These are phyloP conservation scores for Talaromyces proteolyticus DNA, from an alignment of 495 filamentous ascomycete genomes.

Conservation along the genomic window DNA sequence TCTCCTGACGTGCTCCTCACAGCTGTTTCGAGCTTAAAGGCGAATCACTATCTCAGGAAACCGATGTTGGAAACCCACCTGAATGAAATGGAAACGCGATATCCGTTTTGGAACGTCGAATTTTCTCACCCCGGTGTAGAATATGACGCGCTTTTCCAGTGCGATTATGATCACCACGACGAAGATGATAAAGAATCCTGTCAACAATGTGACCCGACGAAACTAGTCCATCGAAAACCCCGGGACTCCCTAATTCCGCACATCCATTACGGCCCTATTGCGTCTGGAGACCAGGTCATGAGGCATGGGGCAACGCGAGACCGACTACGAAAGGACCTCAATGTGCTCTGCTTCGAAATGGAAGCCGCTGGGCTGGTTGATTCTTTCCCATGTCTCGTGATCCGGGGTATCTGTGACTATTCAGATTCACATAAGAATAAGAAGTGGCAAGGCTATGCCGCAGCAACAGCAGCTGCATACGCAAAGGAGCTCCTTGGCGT, in stretches of 20 bases:
- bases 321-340: slow-evolving; percentile 10
- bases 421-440: slow-evolving; percentile 21
- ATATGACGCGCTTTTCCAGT: slow-evolving; percentile 15
- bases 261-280: slow-evolving; percentile 21
- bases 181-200: slow-evolving; percentile 4
- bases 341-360: slow-evolving; percentile 22
- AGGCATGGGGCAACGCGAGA: slow-evolving; percentile 15
- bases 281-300: slow-evolving; percentile 21
- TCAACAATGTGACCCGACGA: slow-evolving; percentile 7
- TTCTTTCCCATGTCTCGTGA: slow-evolving; percentile 16
- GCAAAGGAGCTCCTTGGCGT: slow-evolving; percentile 20
- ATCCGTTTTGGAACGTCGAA: slow-evolving; percentile 8
- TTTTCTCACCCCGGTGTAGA: slow-evolving; percentile 11
- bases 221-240: slow-evolving; percentile 10
- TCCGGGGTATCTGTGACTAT: slow-evolving; percentile 21
- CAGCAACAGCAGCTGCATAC: slow-evolving; percentile 16
- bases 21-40: slow-evolving; percentile 1
- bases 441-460: slow-evolving; percentile 19
- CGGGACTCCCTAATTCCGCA: slow-evolving; percentile 12
- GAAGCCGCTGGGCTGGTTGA: slow-evolving; percentile 22
- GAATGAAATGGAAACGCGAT: slow-evolving; percentile 7
- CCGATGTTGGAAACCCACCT: slow-evolving; percentile 5
- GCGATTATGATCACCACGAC: slow-evolving; percentile 12
- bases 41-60: slow-evolving; percentile 2
- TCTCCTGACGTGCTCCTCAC: slow-evolving; percentile 12